phyloP scores from a whole-genome alignment of 257 asterid species.

The Plectranthus barbatus region DNA sequence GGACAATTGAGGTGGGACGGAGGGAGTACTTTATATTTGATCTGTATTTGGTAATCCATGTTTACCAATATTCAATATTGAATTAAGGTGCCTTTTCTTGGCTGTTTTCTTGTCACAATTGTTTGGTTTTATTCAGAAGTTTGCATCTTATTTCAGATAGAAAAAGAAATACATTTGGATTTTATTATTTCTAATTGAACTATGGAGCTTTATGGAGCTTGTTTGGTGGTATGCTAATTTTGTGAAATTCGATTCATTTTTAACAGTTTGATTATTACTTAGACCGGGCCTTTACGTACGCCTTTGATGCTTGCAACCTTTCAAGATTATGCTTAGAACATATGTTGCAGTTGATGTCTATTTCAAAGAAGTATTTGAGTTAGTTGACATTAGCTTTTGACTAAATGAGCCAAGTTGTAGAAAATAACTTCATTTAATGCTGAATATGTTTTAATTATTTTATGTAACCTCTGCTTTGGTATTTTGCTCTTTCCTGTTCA shows the following conservation, averaged over 20 bases:
- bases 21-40: neutral
- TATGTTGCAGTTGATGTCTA: neutral
- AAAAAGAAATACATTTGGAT: neutral
- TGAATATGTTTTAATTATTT: neutral
- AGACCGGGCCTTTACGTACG: too few species aligned
- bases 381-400: neutral
- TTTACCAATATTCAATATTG: neutral
- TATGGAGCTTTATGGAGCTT: too few species aligned
- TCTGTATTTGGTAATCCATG: neutral
- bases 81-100: neutral
- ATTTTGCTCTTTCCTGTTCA: neutral
- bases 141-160: neutral
- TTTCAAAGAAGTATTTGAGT: neutral
- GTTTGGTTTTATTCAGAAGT: neutral
- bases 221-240: too few species aligned
- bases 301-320: neutral
- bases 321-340: neutral
- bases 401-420: neutral
- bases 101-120: neutral
- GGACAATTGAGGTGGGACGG: too few species aligned
- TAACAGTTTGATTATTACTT: too few species aligned
- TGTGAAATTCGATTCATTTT: neutral
- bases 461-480: neutral
- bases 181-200: too few species aligned
- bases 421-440: neutral